phyloP scores from a whole-genome alignment of 2,329 filamentous ascomycete genomes.

The Trichoderma hamatum region DNA sequence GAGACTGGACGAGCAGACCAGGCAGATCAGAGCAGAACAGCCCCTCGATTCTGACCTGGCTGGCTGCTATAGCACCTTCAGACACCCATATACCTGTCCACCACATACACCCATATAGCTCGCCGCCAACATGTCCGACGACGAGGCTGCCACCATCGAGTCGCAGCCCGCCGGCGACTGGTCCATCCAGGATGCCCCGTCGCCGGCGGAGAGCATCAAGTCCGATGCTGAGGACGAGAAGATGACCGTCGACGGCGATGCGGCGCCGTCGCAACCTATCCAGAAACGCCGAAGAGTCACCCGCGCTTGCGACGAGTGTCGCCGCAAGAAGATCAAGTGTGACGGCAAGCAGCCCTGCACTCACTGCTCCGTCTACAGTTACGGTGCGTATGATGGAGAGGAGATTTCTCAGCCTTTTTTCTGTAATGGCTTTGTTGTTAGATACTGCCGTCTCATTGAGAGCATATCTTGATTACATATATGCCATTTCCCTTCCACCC shows the following conservation, averaged over 20 bases:
- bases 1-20: background rate
- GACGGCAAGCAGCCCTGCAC: slow-evolving; percentile 88
- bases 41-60: slow-evolving; percentile 16
- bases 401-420: background rate
- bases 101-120: slow-evolving; percentile 18
- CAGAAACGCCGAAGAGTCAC: slow-evolving; percentile 80
- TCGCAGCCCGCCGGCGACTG: slow-evolving; percentile 42
- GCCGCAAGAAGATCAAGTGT: slow-evolving; percentile 85
- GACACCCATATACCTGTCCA: background rate
- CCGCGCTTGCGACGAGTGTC: slow-evolving; percentile 79
- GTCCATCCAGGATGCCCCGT: slow-evolving; percentile 43
- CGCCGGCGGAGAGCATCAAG: slow-evolving; percentile 48
- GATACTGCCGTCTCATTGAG: background rate
- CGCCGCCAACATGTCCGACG: slow-evolving; percentile 47
- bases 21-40: background rate
- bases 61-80: background rate
- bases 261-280: slow-evolving; percentile 56
- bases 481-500: background rate
- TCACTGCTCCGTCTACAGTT: slow-evolving; percentile 97
- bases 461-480: background rate
- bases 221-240: slow-evolving; percentile 48
- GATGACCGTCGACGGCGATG: slow-evolving; percentile 40
- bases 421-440: background rate
- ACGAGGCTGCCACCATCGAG: slow-evolving; percentile 42
- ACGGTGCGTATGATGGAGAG: slow-evolving; percentile 66